Conservation (phyloP, 306 rosid species). For the Cyclanthera cordifolia region DNA sequence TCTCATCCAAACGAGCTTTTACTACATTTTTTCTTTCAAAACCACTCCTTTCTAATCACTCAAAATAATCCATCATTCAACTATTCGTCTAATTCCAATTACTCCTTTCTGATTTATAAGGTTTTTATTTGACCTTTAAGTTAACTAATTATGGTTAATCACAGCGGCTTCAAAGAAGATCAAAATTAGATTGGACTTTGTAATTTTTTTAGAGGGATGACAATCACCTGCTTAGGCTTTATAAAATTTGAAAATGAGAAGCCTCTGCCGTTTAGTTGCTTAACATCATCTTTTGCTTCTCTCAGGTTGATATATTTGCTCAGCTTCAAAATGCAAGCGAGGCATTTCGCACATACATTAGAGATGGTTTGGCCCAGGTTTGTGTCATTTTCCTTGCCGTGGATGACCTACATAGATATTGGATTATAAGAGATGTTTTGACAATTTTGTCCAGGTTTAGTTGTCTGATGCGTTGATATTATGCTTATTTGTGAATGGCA, state of each 20-base stretch:
- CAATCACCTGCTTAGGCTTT: background rate
- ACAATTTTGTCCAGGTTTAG: background rate
- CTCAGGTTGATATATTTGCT: constrained; percentile 88
- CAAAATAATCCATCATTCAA: no score
- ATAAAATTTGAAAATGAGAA: background rate
- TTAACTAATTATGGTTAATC: no score
- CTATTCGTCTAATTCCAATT: no score
- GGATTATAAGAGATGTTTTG: no score
- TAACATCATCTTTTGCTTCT: background rate
- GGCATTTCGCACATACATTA: constrained; percentile 92
- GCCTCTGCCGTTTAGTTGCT: background rate
- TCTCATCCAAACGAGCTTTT: no score
- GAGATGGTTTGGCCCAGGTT: constrained; percentile 98
- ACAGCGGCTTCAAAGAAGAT: background rate
- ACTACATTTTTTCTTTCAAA: no score
- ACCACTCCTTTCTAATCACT: no score
- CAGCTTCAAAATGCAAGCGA: constrained; percentile 99
- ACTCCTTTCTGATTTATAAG: no score
- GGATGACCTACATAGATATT: background rate
- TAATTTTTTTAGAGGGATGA: background rate
- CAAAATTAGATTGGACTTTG: background rate
- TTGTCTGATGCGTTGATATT: background rate
- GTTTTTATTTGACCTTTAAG: no score
- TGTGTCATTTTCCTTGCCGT: background rate
- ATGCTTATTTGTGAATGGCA: background rate